A percentile compares a stretch with the other conserved stretches of the same genome.
phyloP scores from a whole-genome alignment of 805 yeast genomes.

The Sugiyamaella smithiae region DNA sequence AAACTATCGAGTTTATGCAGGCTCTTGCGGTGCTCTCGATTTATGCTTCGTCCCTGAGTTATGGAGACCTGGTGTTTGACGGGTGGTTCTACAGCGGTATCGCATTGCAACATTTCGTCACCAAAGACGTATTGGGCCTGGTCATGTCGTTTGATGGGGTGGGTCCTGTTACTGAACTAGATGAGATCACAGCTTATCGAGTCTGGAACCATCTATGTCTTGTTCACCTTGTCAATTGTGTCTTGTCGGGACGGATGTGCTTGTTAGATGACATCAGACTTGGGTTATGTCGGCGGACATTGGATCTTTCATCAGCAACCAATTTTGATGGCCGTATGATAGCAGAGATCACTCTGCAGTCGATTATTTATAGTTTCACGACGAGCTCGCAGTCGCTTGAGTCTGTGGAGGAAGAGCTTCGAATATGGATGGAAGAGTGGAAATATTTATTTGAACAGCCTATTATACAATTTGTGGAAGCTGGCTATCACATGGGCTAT shows the following conservation, averaged over 20 bases:
- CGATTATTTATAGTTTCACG: constrained; percentile 56
- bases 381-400: constrained; percentile 39
- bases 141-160: constrained; percentile 29
- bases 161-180: constrained; percentile 43
- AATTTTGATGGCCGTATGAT: constrained; percentile 83
- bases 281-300: constrained; percentile 55
- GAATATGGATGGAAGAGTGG: constrained; percentile 67
- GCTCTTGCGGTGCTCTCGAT: constrained; percentile 63
- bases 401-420: constrained; percentile 48
- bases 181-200: constrained; percentile 54
- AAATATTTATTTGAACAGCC: constrained; percentile 65
- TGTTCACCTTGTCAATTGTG: constrained; percentile 64
- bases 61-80: constrained; percentile 54
- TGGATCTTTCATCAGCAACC: constrained; percentile 58
- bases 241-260: constrained; percentile 63
- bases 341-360: constrained; percentile 64
- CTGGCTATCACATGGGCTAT: constrained; percentile 62
- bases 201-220: constrained; percentile 70
- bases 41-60: constrained; percentile 60
- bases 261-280: constrained; percentile 57
- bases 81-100: constrained; percentile 67
- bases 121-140: constrained; percentile 41
- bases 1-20: constrained; percentile 61
- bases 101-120: constrained; percentile 61
- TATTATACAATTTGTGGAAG: constrained; percentile 68